Evolutionary conservation across 345 rosid species (phyloP).

Genomic region (Camelina laxa): DNA sequence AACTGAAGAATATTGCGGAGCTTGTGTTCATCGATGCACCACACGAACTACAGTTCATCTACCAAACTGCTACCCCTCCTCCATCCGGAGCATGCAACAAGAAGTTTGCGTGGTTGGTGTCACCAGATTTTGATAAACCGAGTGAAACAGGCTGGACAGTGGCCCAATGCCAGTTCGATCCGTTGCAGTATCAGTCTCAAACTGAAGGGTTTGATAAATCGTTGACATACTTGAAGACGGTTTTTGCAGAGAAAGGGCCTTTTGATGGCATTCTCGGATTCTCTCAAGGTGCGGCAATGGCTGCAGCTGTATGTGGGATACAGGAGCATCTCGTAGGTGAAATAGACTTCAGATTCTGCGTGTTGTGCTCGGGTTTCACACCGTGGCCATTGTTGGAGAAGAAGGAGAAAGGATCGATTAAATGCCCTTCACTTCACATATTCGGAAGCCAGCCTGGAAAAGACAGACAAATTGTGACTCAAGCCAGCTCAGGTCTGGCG

Average conservation of each 20-base stretch:
- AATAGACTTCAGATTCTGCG: constrained; percentile 73
- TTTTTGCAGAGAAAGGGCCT: constrained; percentile 69
- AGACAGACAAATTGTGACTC: constrained; percentile 81
- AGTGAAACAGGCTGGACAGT: constrained; percentile 58
- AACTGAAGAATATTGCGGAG: constrained; percentile 79
- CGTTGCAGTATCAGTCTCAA: constrained; percentile 81
- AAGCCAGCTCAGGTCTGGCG: constrained; percentile 66
- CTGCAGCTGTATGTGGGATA: constrained; percentile 64
- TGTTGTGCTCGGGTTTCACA: constrained; percentile 81
- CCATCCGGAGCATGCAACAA: constrained; percentile 59
- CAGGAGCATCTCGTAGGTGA: constrained; percentile 50
- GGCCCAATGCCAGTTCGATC: constrained; percentile 71
- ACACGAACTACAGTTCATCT: constrained; percentile 78
- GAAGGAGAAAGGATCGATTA: constrained; percentile 48
- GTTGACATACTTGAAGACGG: constrained; percentile 52
- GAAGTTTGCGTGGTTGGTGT: constrained; percentile 88
- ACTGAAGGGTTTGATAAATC: constrained; percentile 75
- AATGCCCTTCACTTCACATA: constrained; percentile 87
- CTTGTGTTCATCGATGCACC: constrained; percentile 84
- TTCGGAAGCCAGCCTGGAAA: constrained; percentile 68
- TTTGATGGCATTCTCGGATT: constrained; percentile 95
- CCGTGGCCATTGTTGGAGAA: constrained; percentile 45
- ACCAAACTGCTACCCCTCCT: constrained; percentile 55
- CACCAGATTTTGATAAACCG: constrained; percentile 51
- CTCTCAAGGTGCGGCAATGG: constrained; percentile 96